Evolutionary conservation across 495 filamentous ascomycete genomes (phyloP).

Genomic region (Saxophila tyrrhenica): DNA sequence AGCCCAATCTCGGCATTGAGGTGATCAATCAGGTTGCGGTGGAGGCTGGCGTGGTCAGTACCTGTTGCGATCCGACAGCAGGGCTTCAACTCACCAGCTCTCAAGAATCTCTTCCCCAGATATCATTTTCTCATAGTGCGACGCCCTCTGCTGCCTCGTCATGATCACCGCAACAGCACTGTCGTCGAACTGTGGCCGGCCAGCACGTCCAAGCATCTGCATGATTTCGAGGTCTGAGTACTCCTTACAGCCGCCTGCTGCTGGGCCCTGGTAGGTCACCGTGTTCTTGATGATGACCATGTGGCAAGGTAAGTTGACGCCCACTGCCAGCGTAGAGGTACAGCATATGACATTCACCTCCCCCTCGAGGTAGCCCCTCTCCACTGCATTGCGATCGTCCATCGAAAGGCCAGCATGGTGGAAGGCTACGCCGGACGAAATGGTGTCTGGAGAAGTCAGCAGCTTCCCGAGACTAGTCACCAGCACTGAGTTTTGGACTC

Average conservation of each 20-base stretch:
- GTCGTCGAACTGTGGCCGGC: constrained; percentile 84
- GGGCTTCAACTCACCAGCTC: constrained; percentile 43
- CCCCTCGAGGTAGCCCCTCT: constrained; percentile 62
- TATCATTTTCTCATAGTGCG: constrained; percentile 71
- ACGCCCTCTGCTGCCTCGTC: constrained; percentile 55
- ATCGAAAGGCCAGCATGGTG: constrained; percentile 81
- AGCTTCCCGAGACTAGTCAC: constrained; percentile 17
- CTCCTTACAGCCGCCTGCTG: constrained; percentile 52
- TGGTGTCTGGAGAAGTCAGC: constrained; percentile 34
- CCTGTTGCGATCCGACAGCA: no score
- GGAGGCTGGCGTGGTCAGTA: constrained; percentile 41
- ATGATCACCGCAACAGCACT: constrained; percentile 80
- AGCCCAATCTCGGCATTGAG: constrained; percentile 89
- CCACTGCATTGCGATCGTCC: constrained; percentile 58
- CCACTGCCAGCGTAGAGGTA: constrained; percentile 87
- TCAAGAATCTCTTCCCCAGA: constrained; percentile 75
- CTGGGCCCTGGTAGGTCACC: constrained; percentile 44
- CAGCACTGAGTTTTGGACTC: constrained; percentile 8
- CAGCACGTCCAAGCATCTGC: constrained; percentile 96
- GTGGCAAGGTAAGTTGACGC: constrained; percentile 87
- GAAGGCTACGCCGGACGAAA: constrained; percentile 69
- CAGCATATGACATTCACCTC: constrained; percentile 84
- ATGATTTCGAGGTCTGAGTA: constrained; percentile 90
- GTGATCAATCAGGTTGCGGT: constrained; percentile 82
- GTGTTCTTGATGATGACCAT: constrained; percentile 91